phyloP scores from a whole-genome alignment of 139 green algal species.

The Chlamydomonas applanata region DNA sequence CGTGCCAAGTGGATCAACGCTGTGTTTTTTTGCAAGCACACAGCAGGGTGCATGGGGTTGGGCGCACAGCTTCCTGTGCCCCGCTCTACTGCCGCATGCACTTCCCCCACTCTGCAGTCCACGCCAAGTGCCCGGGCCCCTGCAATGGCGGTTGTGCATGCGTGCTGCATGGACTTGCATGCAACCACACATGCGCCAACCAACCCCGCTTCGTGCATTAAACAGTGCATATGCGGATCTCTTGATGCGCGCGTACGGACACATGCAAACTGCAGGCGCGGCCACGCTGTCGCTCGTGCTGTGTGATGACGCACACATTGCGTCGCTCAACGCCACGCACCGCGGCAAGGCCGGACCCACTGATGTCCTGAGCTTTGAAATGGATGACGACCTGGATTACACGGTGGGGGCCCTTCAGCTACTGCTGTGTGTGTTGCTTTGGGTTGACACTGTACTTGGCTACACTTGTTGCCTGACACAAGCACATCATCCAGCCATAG shows the following conservation, averaged over 20 bases:
- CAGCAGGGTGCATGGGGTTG: too few species aligned
- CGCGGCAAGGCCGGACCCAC: conserved; percentile 76
- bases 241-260: too few species aligned
- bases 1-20: too few species aligned
- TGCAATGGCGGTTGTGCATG: neutral
- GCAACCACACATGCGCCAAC: neutral
- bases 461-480: too few species aligned
- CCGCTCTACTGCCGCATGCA: too few species aligned
- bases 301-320: conserved; percentile 83
- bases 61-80: too few species aligned
- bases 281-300: conserved; percentile 75
- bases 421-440: neutral
- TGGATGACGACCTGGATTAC: conserved; percentile 59
- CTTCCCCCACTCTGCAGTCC: too few species aligned
- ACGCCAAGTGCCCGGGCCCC: neutral
- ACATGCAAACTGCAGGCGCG: conserved; percentile 8
- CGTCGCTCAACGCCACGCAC: conserved; percentile 68
- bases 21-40: too few species aligned
- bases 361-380: conserved; percentile 94
- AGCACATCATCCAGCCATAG: too few species aligned
- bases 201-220: neutral
- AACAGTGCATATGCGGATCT: too few species aligned
- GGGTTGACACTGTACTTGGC: too few species aligned
- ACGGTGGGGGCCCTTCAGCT: conserved; percentile 13
- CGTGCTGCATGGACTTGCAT: neutral